phyloP scores from a whole-genome alignment of 1,284 basidiomycete genomes.

The Ganoderma sinense region DNA sequence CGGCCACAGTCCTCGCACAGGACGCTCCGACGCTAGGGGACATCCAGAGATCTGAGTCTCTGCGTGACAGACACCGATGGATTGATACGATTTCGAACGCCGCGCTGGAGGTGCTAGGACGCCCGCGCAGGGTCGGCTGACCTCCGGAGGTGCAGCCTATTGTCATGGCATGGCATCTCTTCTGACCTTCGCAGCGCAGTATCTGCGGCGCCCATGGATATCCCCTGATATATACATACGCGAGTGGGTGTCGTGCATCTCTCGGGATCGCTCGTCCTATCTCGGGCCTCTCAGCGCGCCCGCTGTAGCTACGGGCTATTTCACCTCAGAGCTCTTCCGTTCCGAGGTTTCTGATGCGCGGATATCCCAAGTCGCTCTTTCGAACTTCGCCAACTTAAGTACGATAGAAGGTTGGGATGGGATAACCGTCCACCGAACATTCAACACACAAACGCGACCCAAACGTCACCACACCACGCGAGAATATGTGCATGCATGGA shows the following conservation, averaged over 20 bases:
- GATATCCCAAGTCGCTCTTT: not conserved
- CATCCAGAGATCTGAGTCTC: not conserved
- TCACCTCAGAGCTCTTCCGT: not conserved
- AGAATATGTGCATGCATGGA: no score
- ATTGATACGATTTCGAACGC: not conserved
- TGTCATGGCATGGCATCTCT: constrained; percentile 3
- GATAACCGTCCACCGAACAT: not conserved
- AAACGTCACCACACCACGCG: not conserved
- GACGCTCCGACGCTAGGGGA: not conserved
- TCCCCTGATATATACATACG: not conserved
- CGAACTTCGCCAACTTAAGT: not conserved
- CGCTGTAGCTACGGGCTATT: not conserved
- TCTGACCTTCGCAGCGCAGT: not conserved
- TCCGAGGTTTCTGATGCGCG: constrained; percentile 1
- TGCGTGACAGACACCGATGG: not conserved
- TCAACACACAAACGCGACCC: not conserved
- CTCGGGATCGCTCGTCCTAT: not conserved
- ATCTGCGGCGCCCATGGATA: not conserved
- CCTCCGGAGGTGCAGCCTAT: not conserved
- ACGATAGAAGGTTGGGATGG: no score
- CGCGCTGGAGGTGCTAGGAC: not conserved
- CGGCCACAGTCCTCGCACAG: not conserved
- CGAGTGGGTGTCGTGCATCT: not conserved
- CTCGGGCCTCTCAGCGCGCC: not conserved
- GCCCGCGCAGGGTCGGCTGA: not conserved